A percentile compares a stretch with the other conserved stretches of the same genome.
Evolutionary conservation across 257 asterid species (phyloP).

Genomic region (Leonotis leonurus): DNA sequence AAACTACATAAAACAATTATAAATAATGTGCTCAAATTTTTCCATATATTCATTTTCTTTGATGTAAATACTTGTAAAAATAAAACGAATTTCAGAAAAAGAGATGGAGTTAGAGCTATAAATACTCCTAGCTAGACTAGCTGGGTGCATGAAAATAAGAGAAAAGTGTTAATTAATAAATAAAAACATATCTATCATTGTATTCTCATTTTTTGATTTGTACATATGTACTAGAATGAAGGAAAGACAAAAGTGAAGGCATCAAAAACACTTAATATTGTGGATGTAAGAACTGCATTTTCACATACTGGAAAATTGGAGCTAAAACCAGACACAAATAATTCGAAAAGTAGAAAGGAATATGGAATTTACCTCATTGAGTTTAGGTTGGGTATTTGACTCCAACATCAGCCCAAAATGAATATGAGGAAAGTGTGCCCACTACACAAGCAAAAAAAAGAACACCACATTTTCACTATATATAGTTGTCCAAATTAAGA

Average conservation of each 20-base stretch:
- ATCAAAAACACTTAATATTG: background rate
- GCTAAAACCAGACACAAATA: background rate
- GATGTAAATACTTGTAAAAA: too few relatives aligned
- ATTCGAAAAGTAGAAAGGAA: background rate
- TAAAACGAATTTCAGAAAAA: background rate
- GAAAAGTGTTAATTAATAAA: too few relatives aligned
- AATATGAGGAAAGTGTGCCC: conserved; percentile 96
- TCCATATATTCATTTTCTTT: too few relatives aligned
- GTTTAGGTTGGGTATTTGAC: conserved; percentile 49
- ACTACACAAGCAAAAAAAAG: conserved; percentile 36
- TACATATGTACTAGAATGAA: too few relatives aligned
- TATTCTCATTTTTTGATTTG: too few relatives aligned
- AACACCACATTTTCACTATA: too few relatives aligned
- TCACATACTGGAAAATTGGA: background rate
- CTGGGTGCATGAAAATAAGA: too few relatives aligned
- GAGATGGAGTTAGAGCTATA: background rate
- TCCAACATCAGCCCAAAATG: conserved; percentile 92
- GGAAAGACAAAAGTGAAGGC: background rate
- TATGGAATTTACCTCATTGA: conserved; percentile 28
- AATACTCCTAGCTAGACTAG: background rate
- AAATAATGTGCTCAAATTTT: too few relatives aligned
- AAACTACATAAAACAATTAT: too few relatives aligned
- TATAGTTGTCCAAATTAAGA: too few relatives aligned
- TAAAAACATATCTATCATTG: too few relatives aligned
- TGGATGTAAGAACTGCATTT: background rate